phyloP scores from a whole-genome alignment of 768 basidiomycete species.

The Cubamyces lactineus region DNA sequence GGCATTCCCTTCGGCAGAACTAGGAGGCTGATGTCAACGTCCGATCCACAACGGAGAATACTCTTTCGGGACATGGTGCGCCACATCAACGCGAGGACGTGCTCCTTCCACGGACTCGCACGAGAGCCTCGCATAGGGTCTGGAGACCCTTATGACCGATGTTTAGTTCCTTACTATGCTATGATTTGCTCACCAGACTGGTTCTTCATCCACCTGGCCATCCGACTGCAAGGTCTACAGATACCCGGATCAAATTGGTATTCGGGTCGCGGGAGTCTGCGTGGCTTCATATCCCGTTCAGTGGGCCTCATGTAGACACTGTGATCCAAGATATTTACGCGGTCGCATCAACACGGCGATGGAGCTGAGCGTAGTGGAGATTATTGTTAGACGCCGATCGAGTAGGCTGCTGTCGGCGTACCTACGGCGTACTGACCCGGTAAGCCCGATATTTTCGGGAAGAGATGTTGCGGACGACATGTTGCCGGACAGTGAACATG shows the following conservation, averaged over 20 bases:
- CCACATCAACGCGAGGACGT: slow-evolving; percentile 3
- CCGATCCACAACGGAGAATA: slow-evolving; percentile 24
- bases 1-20: slow-evolving; percentile 13
- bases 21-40: slow-evolving; percentile 24
- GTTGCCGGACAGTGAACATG: neutral
- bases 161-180: no score
- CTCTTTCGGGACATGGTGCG: slow-evolving; percentile 11
- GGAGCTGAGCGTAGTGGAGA: no score
- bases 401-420: neutral
- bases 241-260: no score
- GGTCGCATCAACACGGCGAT: no score
- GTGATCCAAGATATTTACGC: no score
- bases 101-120: neutral
- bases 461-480: neutral
- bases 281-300: no score
- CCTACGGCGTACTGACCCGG: neutral
- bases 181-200: no score
- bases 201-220: no score
- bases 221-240: no score
- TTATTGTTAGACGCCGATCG: neutral
- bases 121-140: neutral
- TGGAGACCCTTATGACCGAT: neutral
- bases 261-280: no score
- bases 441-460: neutral
- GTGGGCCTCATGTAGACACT: no score